Base-by-base conservation (phyloP, 345 rosid species). In the Camelina neglecta region DNA sequence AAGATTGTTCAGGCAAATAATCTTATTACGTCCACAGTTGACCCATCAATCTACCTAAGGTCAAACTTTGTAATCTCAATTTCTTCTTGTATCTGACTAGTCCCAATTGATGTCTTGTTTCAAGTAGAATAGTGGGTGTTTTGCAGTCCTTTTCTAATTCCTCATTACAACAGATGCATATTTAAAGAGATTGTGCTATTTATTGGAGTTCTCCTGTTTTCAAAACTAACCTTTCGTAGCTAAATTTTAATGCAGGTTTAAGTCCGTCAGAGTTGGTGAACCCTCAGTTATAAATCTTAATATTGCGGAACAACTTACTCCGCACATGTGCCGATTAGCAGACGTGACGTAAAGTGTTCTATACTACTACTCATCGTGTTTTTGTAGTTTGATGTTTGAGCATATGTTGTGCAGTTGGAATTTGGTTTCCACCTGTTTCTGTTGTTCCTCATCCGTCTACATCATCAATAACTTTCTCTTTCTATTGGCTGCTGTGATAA, bases 1-100 rank as follows among this genome's bases (percentile, higher is more conserved):
- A 94, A 92, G 85, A 91, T 94, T 65, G 93, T 90, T 36, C 86
- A 88, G 21, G 97, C 97, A 23, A 94, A 92, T 83, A 80, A 79
- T 71, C 83, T 68, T 5, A 86, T 94, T 41, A 83, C 73, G 10
- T 85, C 92, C 4, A 57, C 56, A 44, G 49, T 72, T 0, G 89
- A 88, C 60, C 92, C 93, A 11, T 67, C 74, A 9, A 81, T 92
- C 69, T 89, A 81, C 73, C 84, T 94, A 67, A 82, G 89, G 97
- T 78, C 67, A 41, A 7, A 24, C 56, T 7, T 65, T 24, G 11
- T 69, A 5, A 21, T 21, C 33, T 50, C 33, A 26, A 0, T 49
- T 21, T 29, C 7, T 33, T 15, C 15, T 47, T 35, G 20, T 44
- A 35, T 68, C 21, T 67, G 33, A 24, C 5, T 36, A 15, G 38